These are phyloP conservation scores for Persicaria maculosa DNA, from an alignment of 148 eudicot genomes.

Conservation along the genomic window DNA sequence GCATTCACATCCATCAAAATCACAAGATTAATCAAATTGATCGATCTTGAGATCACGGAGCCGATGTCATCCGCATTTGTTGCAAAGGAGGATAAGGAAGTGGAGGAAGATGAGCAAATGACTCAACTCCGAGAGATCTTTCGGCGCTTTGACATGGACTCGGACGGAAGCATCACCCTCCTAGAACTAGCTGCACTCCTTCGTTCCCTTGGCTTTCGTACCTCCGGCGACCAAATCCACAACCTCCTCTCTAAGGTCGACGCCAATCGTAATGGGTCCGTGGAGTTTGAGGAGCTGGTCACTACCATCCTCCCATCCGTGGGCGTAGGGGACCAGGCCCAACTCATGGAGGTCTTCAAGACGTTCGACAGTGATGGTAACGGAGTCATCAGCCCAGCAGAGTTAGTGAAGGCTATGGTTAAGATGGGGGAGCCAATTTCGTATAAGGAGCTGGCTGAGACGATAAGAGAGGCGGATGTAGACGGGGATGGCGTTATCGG, in stretches of 20 bases:
- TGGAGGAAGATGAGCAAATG: slow-evolving; percentile 17
- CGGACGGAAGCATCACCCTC: slow-evolving; percentile 41
- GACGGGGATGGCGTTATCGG: slow-evolving; percentile 47
- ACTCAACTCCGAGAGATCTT: slow-evolving; percentile 32
- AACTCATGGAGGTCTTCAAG: slow-evolving; percentile 25
- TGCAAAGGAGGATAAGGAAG: background rate
- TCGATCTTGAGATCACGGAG: background rate
- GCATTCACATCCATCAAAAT: background rate
- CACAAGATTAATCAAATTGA: background rate
- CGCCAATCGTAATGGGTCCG: slow-evolving; percentile 32
- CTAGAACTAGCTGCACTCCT: slow-evolving; percentile 45
- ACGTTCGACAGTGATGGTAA: slow-evolving; percentile 40
- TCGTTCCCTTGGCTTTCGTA: slow-evolving; percentile 36
- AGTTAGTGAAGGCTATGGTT: slow-evolving; percentile 50
- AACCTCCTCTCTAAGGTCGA: slow-evolving; percentile 25
- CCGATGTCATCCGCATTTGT: background rate
- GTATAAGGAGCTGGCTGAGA: slow-evolving; percentile 30
- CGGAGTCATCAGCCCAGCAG: slow-evolving; percentile 41
- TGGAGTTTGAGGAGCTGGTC: slow-evolving; percentile 37
- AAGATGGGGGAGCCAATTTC: slow-evolving; percentile 51
- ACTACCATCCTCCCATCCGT: slow-evolving; percentile 24
- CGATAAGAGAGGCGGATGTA: slow-evolving; percentile 32
- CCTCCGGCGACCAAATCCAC: slow-evolving; percentile 34
- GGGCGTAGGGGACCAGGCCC: slow-evolving; percentile 18
- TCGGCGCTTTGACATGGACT: slow-evolving; percentile 45